phyloP scores from a whole-genome alignment of 2,329 filamentous ascomycete species.

The Sporothrix humicola region DNA sequence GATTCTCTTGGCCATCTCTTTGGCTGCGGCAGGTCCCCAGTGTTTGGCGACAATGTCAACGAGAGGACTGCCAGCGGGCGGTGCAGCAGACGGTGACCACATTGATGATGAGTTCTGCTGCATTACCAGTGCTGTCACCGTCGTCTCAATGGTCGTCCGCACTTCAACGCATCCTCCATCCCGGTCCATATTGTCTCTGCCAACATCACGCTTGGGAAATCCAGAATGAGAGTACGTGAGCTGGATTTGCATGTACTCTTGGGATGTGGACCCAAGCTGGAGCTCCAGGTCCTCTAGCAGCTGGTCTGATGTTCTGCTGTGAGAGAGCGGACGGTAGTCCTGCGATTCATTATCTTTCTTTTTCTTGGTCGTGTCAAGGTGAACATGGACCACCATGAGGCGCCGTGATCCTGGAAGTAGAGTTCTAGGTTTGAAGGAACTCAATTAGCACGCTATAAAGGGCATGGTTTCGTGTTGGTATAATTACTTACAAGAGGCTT shows the following conservation, averaged over 20 bases:
- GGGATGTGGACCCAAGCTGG: slow-evolving; percentile 57
- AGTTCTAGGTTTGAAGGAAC: slow-evolving; percentile 34
- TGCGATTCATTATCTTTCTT: slow-evolving; percentile 38
- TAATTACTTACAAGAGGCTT: slow-evolving; percentile 48
- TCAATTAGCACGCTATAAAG: not conserved
- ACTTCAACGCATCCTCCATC: slow-evolving; percentile 47
- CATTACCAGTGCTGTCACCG: slow-evolving; percentile 57
- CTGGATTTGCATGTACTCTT: slow-evolving; percentile 58
- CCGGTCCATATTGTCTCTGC: slow-evolving; percentile 21
- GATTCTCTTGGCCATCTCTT: slow-evolving; percentile 49
- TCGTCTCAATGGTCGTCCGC: slow-evolving; percentile 59
- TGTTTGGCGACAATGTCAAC: slow-evolving; percentile 54
- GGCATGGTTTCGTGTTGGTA: too few relatives aligned
- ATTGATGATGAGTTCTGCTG: slow-evolving; percentile 55
- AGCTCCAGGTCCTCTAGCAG: slow-evolving; percentile 64
- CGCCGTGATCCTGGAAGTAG: slow-evolving; percentile 50
- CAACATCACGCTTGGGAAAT: slow-evolving; percentile 50
- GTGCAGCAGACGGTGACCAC: slow-evolving; percentile 56
- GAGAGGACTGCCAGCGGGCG: slow-evolving; percentile 47
- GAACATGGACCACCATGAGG: slow-evolving; percentile 57
- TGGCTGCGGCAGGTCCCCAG: slow-evolving; percentile 55
- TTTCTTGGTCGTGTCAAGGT: slow-evolving; percentile 43
- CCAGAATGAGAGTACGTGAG: slow-evolving; percentile 63
- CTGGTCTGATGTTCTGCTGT: slow-evolving; percentile 55
- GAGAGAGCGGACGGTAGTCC: slow-evolving; percentile 28